Evolutionary conservation across 2,329 filamentous ascomycete genomes (phyloP).

Genomic region (Ascochyta pisi): DNA sequence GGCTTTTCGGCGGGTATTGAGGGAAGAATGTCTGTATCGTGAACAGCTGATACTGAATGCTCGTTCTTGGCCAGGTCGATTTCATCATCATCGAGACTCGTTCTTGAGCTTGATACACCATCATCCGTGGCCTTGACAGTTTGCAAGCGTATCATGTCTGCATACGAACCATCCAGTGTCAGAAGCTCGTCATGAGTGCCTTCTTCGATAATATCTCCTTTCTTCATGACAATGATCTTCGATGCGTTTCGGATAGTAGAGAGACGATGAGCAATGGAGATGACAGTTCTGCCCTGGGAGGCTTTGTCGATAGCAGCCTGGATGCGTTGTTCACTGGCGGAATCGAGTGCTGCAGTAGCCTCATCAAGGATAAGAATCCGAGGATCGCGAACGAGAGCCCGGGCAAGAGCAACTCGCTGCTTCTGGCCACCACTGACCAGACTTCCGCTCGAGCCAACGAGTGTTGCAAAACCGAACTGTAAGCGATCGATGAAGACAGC

Average conservation of each 20-base stretch:
- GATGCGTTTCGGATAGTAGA: slow-evolving; percentile 47
- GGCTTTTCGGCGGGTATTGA: background rate
- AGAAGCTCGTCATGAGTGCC: slow-evolving; percentile 45
- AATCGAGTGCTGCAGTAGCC: slow-evolving; percentile 67
- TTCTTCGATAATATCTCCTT: slow-evolving; percentile 47
- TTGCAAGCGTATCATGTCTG: slow-evolving; percentile 59
- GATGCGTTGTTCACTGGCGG: slow-evolving; percentile 63
- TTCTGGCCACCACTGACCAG: slow-evolving; percentile 65
- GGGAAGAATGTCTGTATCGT: slow-evolving; percentile 15
- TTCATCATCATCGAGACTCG: slow-evolving; percentile 30
- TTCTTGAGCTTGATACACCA: slow-evolving; percentile 26
- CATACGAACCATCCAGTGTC: slow-evolving; percentile 52
- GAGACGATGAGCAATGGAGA: slow-evolving; percentile 49
- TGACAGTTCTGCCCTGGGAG: slow-evolving; percentile 44
- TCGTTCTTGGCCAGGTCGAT: slow-evolving; percentile 30
- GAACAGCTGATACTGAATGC: slow-evolving; percentile 21
- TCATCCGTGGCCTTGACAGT: slow-evolving; percentile 52
- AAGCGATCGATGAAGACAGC: slow-evolving; percentile 61
- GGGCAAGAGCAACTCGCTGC: slow-evolving; percentile 66
- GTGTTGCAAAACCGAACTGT: slow-evolving; percentile 56
- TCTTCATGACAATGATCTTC: slow-evolving; percentile 50
- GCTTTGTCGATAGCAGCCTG: slow-evolving; percentile 51
- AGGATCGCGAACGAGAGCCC: slow-evolving; percentile 63
- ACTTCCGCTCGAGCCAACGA: slow-evolving; percentile 62
- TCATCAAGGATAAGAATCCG: slow-evolving; percentile 67